Evolutionary conservation across 345 rosid species (phyloP), one percentile per base, ranked within the genome.

Genomic region (Gynandropsis gynandra): DNA sequence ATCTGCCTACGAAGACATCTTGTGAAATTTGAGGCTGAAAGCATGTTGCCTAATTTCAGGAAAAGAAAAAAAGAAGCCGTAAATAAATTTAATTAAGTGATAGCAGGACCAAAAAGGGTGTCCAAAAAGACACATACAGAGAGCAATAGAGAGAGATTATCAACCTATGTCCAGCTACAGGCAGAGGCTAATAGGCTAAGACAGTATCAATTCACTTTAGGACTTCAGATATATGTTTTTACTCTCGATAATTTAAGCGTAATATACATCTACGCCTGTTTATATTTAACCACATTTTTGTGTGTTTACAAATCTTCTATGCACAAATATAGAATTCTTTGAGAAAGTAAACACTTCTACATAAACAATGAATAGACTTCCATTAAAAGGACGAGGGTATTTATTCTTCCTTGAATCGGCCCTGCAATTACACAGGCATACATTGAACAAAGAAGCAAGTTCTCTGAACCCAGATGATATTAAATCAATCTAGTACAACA

Each of bases 1-100:
- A 92, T 76, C 81, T 85, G 47, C 98, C 98, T 62, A 92, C 68
- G 62, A 65, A 92, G 52, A 92, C 88, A 48, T 88, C 97, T 62
- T 92, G 90, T 50, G 69, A 71, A 54, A 87, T 65, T 71, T 88
- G 98, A 54, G 98, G 90, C 73, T 92, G 98, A 51, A 92, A 92
- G 65, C 79, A 47, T 24, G 98, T 92, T 56, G 95, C 98, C 98
- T 92, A 57, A 50, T 74, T 63, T 58, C 61, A 74, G 61, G 55
- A 47, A 58, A 34, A 47, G 74, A 76, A 11, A 64, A 46, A 12
- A 5, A 50, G 52, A 61, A 40, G 37, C 36, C 50, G 34, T 42
- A 42, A 56, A 50, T 36, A 32, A 45, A 47, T 37, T n/a, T 10
- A 56, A 50, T 27, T 15, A 50, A 18, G 0, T 32, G 55, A 50